Evolutionary conservation across 2,329 filamentous ascomycete species (phyloP).

Genomic region (Aspergillus uvarum): DNA sequence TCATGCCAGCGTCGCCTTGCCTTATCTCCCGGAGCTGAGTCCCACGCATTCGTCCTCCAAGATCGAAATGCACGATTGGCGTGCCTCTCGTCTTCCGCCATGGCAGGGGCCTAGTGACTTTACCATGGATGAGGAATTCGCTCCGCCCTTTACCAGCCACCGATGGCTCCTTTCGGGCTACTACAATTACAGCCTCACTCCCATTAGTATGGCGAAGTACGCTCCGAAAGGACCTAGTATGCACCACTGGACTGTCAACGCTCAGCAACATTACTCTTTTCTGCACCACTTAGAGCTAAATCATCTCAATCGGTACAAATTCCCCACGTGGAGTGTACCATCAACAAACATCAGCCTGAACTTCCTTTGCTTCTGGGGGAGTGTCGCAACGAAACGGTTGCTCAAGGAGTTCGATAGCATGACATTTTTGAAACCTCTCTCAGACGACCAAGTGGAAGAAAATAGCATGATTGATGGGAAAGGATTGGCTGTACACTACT

Average conservation of each 20-base stretch:
- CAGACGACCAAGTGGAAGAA: slow-evolving; percentile 31
- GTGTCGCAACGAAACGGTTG: slow-evolving; percentile 48
- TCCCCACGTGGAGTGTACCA: slow-evolving; percentile 48
- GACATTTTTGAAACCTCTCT: neutral
- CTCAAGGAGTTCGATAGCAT: slow-evolving; percentile 45
- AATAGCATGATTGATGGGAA: slow-evolving; percentile 54
- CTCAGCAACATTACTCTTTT: slow-evolving; percentile 47
- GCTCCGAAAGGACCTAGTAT: slow-evolving; percentile 46
- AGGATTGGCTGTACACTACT: slow-evolving; percentile 56
- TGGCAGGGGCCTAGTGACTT: slow-evolving; percentile 37
- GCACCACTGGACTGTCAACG: slow-evolving; percentile 53
- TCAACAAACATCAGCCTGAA: slow-evolving; percentile 55
- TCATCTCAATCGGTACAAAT: slow-evolving; percentile 50
- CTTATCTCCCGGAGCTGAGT: slow-evolving; percentile 53
- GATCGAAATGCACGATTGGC: slow-evolving; percentile 28
- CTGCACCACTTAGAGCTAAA: slow-evolving; percentile 53
- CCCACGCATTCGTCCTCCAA: slow-evolving; percentile 19
- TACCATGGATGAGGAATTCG: slow-evolving; percentile 27
- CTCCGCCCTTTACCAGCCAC: slow-evolving; percentile 40
- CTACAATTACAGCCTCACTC: slow-evolving; percentile 42
- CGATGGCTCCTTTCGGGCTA: slow-evolving; percentile 51
- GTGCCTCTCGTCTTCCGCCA: slow-evolving; percentile 32
- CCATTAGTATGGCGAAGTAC: slow-evolving; percentile 52
- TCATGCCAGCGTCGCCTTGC: slow-evolving; percentile 53
- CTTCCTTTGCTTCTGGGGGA: slow-evolving; percentile 56